A percentile compares a stretch with the other conserved stretches of the same genome.
phyloP scores from a whole-genome alignment of 345 rosid species.

The Gossypium thurberi region DNA sequence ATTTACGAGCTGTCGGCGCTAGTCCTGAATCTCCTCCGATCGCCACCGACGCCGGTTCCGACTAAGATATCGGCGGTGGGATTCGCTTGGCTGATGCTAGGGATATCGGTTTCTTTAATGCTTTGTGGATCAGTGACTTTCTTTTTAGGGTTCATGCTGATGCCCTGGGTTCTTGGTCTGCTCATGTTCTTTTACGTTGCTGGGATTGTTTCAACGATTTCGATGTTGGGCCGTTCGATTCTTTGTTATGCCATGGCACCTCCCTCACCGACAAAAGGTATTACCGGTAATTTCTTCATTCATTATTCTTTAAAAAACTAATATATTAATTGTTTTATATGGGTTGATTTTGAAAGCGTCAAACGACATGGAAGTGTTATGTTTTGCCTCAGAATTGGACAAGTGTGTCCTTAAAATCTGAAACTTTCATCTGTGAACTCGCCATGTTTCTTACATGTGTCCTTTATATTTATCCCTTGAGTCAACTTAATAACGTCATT shows the following conservation, averaged over 20 bases:
- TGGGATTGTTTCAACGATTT: constrained; percentile 62
- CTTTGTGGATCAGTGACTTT: constrained; percentile 91
- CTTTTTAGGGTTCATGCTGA: constrained; percentile 79
- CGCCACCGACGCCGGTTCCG: constrained; percentile 39
- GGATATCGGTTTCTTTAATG: constrained; percentile 71
- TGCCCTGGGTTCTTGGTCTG: constrained; percentile 92
- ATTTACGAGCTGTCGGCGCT: constrained; percentile 65
- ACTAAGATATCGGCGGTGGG: constrained; percentile 72
- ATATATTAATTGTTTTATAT: neutral
- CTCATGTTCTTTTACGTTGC: constrained; percentile 67
- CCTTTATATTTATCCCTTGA: neutral
- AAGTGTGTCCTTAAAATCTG: neutral
- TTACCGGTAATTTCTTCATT: constrained; percentile 37
- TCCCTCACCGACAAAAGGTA: constrained; percentile 37
- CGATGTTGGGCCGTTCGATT: constrained; percentile 60
- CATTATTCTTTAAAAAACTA: too few species aligned
- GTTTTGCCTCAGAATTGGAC: neutral
- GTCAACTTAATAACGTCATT: too few species aligned
- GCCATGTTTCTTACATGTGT: neutral
- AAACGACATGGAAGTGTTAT: neutral
- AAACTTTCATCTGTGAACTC: neutral
- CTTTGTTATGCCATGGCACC: constrained; percentile 51
- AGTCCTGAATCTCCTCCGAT: constrained; percentile 58
- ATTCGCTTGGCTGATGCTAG: constrained; percentile 73
- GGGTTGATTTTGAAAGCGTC: neutral